Conservation (phyloP, 2,329 filamentous ascomycete species). For the Colletotrichum theobromicola region DNA sequence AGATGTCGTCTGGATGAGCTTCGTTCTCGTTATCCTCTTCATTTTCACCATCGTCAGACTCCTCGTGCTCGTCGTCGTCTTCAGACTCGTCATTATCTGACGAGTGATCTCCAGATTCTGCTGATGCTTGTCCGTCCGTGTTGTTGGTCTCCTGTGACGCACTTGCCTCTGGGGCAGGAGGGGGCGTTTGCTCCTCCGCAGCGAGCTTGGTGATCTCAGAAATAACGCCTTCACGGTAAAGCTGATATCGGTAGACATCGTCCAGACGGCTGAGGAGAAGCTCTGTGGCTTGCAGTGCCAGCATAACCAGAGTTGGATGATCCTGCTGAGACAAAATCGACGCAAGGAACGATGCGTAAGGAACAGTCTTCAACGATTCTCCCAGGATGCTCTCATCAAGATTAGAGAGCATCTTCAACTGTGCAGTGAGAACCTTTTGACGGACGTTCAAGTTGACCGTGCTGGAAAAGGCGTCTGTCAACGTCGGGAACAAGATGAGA, state of each 20-base stretch:
- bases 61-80: slow-evolving; percentile 50
- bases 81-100: slow-evolving; percentile 55
- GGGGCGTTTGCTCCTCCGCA: slow-evolving; percentile 42
- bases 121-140: slow-evolving; percentile 5
- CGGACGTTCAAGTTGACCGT: slow-evolving; percentile 95
- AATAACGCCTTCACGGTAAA: slow-evolving; percentile 96
- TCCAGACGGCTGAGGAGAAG: slow-evolving; percentile 84
- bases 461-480: slow-evolving; percentile 96
- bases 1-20: slow-evolving; percentile 59
- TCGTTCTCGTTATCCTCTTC: slow-evolving; percentile 50
- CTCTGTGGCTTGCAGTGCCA: slow-evolving; percentile 87
- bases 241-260: slow-evolving; percentile 91
- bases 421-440: slow-evolving; percentile 93
- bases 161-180: slow-evolving; percentile 35
- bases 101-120: slow-evolving; percentile 31
- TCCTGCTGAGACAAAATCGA: slow-evolving; percentile 96
- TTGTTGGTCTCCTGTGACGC: not conserved
- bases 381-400: slow-evolving; percentile 84
- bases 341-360: slow-evolving; percentile 94
- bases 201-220: slow-evolving; percentile 87
- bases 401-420: slow-evolving; percentile 97
- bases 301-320: slow-evolving; percentile 84
- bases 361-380: slow-evolving; percentile 84
- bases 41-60: slow-evolving; percentile 59
- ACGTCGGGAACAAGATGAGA: slow-evolving; percentile 88